Evolutionary conservation across 2,329 filamentous ascomycete genomes (phyloP).

Genomic region (Exophiala lecanii-corni): DNA sequence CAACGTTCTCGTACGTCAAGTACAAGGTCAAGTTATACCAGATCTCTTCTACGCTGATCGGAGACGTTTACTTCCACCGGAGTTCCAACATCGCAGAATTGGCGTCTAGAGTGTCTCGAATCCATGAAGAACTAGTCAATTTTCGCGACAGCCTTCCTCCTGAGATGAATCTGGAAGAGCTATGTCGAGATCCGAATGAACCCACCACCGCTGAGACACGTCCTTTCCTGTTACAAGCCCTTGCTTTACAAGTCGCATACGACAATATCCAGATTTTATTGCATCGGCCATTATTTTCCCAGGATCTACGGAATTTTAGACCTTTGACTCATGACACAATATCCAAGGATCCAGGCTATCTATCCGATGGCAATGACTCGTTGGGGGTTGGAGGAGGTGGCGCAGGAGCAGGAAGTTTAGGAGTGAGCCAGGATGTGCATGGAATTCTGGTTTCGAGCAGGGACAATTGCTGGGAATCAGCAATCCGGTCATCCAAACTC

Average conservation of each 20-base stretch:
- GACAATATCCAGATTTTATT: constrained; percentile 42
- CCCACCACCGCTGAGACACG: constrained; percentile 10
- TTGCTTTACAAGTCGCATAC: constrained; percentile 42
- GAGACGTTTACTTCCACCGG: constrained; percentile 19
- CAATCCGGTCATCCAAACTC: constrained; percentile 16
- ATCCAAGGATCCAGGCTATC: background rate
- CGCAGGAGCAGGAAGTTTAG: background rate
- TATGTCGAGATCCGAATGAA: constrained; percentile 9
- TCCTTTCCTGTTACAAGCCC: constrained; percentile 33
- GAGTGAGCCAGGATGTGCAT: constrained; percentile 8
- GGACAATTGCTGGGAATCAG: constrained; percentile 18
- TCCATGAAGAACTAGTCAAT: background rate
- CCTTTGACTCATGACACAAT: background rate
- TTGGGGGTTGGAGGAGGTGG: background rate
- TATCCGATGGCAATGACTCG: background rate
- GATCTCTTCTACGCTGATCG: constrained; percentile 21
- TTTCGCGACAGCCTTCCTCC: constrained; percentile 1
- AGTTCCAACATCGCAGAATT: constrained; percentile 11
- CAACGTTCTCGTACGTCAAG: constrained; percentile 18
- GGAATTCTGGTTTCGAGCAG: constrained; percentile 12
- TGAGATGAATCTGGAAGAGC: constrained; percentile 8
- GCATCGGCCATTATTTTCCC: constrained; percentile 39
- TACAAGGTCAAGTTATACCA: constrained; percentile 22
- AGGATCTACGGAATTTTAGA: constrained; percentile 15
- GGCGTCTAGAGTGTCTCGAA: background rate